phyloP scores from a whole-genome alignment of 192 early-diverging fungal genomes.

The Irineochytrium annulatum region DNA sequence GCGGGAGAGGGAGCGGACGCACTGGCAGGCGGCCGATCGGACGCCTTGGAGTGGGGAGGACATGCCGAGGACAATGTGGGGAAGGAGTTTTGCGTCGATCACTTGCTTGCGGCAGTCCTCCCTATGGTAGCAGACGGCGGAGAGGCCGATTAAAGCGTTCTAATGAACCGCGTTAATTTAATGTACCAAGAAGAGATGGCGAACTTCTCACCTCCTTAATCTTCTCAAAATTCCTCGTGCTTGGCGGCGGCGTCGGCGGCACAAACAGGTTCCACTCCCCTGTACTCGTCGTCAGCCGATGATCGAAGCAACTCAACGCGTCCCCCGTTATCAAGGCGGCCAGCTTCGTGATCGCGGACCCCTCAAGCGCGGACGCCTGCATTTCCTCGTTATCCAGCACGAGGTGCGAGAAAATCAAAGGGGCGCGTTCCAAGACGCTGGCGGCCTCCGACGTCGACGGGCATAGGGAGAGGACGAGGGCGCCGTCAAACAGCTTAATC shows the following conservation, averaged over 20 bases:
- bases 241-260: neutral
- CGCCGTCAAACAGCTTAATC: conserved; percentile 64
- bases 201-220: neutral
- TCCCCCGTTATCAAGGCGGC: conserved; percentile 50
- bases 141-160: conserved; percentile 59
- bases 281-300: neutral
- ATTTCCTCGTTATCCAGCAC: conserved; percentile 66
- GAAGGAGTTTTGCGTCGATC: conserved; percentile 72
- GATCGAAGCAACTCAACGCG: neutral
- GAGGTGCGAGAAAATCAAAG: conserved; percentile 64
- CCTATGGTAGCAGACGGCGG: conserved; percentile 62
- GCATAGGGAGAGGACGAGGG: conserved; percentile 17
- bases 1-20: conserved; percentile 70
- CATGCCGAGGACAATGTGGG: conserved; percentile 64
- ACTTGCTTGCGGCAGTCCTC: conserved; percentile 73
- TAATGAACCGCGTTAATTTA: too few relatives aligned
- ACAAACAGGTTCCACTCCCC: neutral
- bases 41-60: conserved; percentile 51
- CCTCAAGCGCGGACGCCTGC: conserved; percentile 73
- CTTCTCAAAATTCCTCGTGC: neutral
- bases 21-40: conserved; percentile 74
- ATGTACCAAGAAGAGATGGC: too few relatives aligned
- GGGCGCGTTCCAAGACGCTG: conserved; percentile 60
- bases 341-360: conserved; percentile 64
- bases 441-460: conserved; percentile 18